Evolutionary conservation across 768 basidiomycete genomes (phyloP).

Genomic region (Boletus huronensis): DNA sequence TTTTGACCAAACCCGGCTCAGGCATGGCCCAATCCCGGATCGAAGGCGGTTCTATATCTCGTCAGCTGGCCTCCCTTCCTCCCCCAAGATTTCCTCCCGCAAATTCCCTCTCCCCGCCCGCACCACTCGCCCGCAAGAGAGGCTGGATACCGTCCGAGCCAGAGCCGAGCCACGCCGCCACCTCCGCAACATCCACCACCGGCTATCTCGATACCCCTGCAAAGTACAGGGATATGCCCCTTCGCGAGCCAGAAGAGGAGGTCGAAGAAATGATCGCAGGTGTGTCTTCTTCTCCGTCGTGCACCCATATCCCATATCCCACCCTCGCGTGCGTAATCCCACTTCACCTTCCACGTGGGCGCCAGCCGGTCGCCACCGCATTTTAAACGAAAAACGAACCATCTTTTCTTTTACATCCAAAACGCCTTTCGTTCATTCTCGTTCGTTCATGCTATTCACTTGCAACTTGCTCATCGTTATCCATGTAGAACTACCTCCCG

Average conservation of each 20-base stretch:
- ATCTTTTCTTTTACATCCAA: slow-evolving; percentile 11
- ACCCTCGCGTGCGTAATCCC: slow-evolving; percentile 20
- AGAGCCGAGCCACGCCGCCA: slow-evolving; percentile 50
- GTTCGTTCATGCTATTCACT: slow-evolving; percentile 31
- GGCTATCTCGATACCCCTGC: slow-evolving; percentile 72
- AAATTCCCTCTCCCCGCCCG: slow-evolving; percentile 33
- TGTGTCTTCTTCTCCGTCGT: slow-evolving; percentile 31
- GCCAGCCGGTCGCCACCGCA: slow-evolving; percentile 5
- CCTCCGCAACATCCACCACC: slow-evolving; percentile 50
- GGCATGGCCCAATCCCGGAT: slow-evolving; percentile 21
- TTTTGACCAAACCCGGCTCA: slow-evolving; percentile 35
- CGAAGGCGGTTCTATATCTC: slow-evolving; percentile 25
- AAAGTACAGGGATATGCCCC: slow-evolving; percentile 47
- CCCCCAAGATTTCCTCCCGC: slow-evolving; percentile 14
- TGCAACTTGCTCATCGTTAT: slow-evolving; percentile 43
- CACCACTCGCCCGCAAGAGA: slow-evolving; percentile 52
- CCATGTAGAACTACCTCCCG: slow-evolving; percentile 69
- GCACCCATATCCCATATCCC: slow-evolving; percentile 21
- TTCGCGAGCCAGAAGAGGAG: slow-evolving; percentile 34
- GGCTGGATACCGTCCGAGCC: slow-evolving; percentile 69
- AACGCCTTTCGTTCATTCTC: slow-evolving; percentile 8
- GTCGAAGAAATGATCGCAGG: slow-evolving; percentile 46
- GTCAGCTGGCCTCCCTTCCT: slow-evolving; percentile 15
- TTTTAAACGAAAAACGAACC: slow-evolving; percentile 17
- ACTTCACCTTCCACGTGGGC: slow-evolving; percentile 17